phyloP scores from a whole-genome alignment of 225 moss, liverwort and hornwort genomes.

The Marchantia paleacea region DNA sequence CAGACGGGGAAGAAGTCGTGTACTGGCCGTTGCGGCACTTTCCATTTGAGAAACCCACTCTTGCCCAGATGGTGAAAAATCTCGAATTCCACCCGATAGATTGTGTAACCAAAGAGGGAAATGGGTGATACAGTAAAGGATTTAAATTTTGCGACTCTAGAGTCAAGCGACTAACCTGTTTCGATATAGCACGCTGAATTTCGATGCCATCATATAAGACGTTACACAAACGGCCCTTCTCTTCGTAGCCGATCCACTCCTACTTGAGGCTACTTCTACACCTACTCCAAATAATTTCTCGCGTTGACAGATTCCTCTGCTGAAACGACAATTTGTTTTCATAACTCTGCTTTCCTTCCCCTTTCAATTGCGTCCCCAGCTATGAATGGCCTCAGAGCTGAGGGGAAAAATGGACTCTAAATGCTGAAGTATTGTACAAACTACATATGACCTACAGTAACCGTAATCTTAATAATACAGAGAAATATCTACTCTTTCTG shows the following conservation, averaged over 20 bases:
- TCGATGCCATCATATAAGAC: not conserved
- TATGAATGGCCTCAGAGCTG: not conserved
- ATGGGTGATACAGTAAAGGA: too few relatives aligned
- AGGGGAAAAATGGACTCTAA: slow-evolving; percentile 1
- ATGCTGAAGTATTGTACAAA: slow-evolving; percentile 2
- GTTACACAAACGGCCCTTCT: not conserved
- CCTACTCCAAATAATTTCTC: not conserved
- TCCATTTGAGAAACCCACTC: not conserved
- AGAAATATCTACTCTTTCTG: not conserved
- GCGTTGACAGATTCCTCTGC: not conserved
- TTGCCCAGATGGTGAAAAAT: too few relatives aligned
- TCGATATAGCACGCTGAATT: not conserved
- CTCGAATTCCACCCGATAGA: too few relatives aligned
- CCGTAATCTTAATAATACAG: not conserved
- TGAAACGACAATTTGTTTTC: not conserved
- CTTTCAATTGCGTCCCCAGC: not conserved
- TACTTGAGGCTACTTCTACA: not conserved
- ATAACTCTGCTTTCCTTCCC: not conserved
- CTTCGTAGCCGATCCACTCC: not conserved
- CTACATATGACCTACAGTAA: not conserved
- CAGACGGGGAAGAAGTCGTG: not conserved
- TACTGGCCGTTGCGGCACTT: too few relatives aligned
- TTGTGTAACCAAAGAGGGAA: too few relatives aligned
- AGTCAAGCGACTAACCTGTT: not conserved
- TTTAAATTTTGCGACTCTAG: not conserved